Conservation (phyloP, 192 early-diverging fungal species). For the Entomortierella beljakovae region DNA sequence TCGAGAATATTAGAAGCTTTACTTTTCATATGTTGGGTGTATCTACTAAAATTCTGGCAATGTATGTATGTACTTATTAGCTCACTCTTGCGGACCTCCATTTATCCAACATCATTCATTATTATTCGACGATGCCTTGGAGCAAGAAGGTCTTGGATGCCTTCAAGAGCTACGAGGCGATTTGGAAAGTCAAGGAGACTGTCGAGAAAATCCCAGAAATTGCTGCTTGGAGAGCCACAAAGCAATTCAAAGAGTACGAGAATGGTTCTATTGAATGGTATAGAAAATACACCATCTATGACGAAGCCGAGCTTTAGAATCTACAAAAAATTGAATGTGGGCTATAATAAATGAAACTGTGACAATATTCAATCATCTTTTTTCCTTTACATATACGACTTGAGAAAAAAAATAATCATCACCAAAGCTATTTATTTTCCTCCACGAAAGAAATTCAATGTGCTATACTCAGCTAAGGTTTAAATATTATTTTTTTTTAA, state of each 20-base stretch:
- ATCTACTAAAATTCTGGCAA: neutral
- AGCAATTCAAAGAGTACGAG: constrained; percentile 20
- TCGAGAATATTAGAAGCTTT: neutral
- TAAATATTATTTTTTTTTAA: too few relatives aligned
- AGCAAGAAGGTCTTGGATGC: constrained; percentile 12
- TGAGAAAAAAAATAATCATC: too few relatives aligned
- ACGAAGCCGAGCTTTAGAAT: too few relatives aligned
- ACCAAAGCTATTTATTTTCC: too few relatives aligned
- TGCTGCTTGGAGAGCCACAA: constrained; percentile 6
- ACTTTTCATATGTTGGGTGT: too few relatives aligned
- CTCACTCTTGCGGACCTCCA: constrained; percentile 31
- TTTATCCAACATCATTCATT: constrained; percentile 30
- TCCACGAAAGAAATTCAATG: too few relatives aligned
- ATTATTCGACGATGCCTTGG: constrained; percentile 17
- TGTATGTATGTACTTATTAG: neutral
- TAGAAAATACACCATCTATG: neutral
- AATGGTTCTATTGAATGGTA: constrained; percentile 18
- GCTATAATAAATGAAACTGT: too few relatives aligned
- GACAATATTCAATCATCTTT: too few relatives aligned
- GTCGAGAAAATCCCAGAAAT: constrained; percentile 14
- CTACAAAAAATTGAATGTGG: too few relatives aligned
- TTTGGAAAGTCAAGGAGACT: constrained; percentile 43
- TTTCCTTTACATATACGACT: too few relatives aligned
- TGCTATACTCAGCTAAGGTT: too few relatives aligned
- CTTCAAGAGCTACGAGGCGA: constrained; percentile 6